Evolutionary conservation across 2,329 filamentous ascomycete genomes (phyloP).

Genomic region (Blastomyces emzantsi): DNA sequence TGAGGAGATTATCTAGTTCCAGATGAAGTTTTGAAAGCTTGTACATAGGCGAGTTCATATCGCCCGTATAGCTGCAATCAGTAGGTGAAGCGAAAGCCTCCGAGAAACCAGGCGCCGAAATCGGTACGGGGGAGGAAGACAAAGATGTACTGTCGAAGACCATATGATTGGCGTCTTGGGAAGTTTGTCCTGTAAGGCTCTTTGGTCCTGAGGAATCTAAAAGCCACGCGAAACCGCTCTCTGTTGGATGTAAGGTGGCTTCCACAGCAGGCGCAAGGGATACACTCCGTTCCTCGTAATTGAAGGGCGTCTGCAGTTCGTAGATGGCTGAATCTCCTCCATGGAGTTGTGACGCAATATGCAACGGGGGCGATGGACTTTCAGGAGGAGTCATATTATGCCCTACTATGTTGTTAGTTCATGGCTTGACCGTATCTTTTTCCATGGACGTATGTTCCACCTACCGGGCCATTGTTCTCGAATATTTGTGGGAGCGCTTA

Average conservation of each 20-base stretch:
- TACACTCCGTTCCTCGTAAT: background rate
- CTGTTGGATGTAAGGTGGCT: background rate
- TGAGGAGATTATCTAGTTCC: background rate
- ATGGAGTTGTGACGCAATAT: background rate
- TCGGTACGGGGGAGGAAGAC: background rate
- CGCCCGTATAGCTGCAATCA: too few relatives aligned
- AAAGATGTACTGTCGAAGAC: background rate
- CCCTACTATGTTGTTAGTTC: background rate
- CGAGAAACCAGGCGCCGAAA: background rate
- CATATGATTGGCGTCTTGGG: background rate
- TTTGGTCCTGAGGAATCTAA: background rate
- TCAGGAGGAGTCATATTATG: background rate
- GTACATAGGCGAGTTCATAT: too few relatives aligned
- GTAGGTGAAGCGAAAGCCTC: background rate
- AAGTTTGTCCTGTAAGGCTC: background rate
- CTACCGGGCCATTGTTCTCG: background rate
- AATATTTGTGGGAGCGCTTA: background rate
- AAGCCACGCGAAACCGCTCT: background rate
- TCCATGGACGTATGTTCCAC: background rate
- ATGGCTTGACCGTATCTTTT: background rate
- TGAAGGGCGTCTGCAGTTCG: background rate
- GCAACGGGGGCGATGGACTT: background rate
- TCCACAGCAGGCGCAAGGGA: background rate
- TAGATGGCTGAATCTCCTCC: background rate
- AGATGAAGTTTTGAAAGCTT: slow-evolving; percentile 1